A percentile compares a stretch with the other conserved stretches of the same genome.
Conservation (phyloP, 2,329 filamentous ascomycete genomes). For the Cercospora sojina region DNA sequence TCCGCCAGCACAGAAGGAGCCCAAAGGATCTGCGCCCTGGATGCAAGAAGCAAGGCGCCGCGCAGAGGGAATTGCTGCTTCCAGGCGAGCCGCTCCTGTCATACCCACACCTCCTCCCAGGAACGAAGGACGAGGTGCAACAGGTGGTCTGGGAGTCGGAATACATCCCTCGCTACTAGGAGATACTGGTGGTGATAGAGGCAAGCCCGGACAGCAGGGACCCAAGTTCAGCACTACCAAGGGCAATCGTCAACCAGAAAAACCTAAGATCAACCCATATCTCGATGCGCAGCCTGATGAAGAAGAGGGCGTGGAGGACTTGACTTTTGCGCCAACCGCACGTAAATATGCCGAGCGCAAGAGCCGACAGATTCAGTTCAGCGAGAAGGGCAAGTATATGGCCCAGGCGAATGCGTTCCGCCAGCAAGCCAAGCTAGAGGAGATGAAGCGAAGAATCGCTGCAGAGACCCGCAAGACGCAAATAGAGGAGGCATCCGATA, state of each 20-base stretch:
- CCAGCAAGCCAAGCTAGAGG: constrained; percentile 82
- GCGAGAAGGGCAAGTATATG: constrained; percentile 96
- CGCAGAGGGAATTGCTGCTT: constrained; percentile 29
- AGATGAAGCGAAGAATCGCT: constrained; percentile 91
- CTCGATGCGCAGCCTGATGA: constrained; percentile 50
- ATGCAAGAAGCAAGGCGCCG: constrained; percentile 32
- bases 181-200: constrained; percentile 49
- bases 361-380: constrained; percentile 79
- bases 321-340: constrained; percentile 58
- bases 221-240: constrained; percentile 56
- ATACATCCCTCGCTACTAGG: constrained; percentile 71
- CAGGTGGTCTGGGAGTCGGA: constrained; percentile 71
- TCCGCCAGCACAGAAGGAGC: constrained; percentile 12
- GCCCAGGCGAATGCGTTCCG: constrained; percentile 87
- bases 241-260: constrained; percentile 55
- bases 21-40: constrained; percentile 17
- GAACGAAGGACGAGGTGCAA: constrained; percentile 53
- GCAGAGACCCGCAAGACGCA: constrained; percentile 84
- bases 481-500: constrained; percentile 91
- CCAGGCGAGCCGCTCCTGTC: constrained; percentile 22
- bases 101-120: constrained; percentile 41
- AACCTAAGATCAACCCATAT: constrained; percentile 42
- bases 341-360: constrained; percentile 64
- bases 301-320: constrained; percentile 56
- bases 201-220: constrained; percentile 45